Evolutionary conservation across 2,329 filamentous ascomycete genomes (phyloP).

Genomic region (Ophiocordyceps robertsii): DNA sequence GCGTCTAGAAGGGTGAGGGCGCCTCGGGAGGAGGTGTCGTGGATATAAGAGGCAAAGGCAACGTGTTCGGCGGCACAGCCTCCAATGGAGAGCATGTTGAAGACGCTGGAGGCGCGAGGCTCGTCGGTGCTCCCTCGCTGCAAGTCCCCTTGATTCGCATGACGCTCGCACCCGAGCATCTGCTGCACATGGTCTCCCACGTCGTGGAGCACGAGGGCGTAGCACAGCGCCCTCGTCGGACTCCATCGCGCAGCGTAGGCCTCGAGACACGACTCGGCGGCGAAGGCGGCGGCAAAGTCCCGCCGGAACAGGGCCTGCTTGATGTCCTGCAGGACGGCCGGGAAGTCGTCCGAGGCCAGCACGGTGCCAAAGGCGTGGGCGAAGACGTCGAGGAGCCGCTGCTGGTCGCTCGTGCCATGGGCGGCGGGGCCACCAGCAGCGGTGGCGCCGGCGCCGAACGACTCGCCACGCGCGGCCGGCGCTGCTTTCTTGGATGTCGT

Average conservation of each 20-base stretch:
- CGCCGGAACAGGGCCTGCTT: constrained; percentile 78
- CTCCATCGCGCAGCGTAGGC: constrained; percentile 89
- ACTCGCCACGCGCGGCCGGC: neutral
- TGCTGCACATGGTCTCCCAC: constrained; percentile 20
- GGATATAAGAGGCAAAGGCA: constrained; percentile 33
- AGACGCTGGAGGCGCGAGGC: neutral
- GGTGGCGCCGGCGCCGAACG: neutral
- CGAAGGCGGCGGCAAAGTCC: constrained; percentile 74
- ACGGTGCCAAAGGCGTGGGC: constrained; percentile 44
- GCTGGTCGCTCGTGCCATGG: constrained; percentile 30
- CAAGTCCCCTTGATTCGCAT: neutral
- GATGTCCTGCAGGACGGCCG: constrained; percentile 57
- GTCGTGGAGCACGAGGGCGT: constrained; percentile 42
- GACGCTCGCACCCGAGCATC: constrained; percentile 4
- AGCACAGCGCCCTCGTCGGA: constrained; percentile 71
- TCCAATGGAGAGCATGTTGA: constrained; percentile 35
- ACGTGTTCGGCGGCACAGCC: constrained; percentile 50
- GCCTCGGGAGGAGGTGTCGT: constrained; percentile 11
- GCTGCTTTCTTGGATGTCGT: neutral
- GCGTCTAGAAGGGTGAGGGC: constrained; percentile 62
- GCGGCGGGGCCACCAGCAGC: neutral
- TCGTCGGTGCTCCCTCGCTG: neutral
- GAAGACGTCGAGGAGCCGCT: constrained; percentile 63
- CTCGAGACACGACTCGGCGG: constrained; percentile 53
- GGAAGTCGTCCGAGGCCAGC: constrained; percentile 32